These are phyloP conservation scores for Lipomyces chichibuensis DNA, from an alignment of 805 yeast species.

Conservation along the genomic window DNA sequence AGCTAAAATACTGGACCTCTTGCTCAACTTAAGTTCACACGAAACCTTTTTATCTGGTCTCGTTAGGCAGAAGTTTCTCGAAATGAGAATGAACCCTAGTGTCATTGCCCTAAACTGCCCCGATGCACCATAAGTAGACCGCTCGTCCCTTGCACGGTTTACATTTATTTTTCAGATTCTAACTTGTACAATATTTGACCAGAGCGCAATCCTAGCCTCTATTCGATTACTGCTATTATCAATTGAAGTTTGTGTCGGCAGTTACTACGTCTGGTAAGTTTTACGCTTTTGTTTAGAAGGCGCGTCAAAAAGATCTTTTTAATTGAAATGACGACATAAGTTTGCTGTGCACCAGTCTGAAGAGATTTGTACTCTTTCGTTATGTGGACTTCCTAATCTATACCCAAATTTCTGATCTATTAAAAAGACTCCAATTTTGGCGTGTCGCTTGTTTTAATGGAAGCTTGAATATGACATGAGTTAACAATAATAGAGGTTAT, in stretches of 20 bases:
- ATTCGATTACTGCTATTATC: background rate
- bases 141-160: background rate
- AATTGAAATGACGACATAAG: conserved; percentile 24
- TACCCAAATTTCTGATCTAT: conserved; percentile 36
- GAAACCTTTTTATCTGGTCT: background rate
- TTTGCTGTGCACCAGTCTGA: conserved; percentile 37
- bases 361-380: conserved; percentile 36
- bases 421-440: background rate
- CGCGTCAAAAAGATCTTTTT: background rate
- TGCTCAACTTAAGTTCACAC: background rate
- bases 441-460: background rate
- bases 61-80: background rate
- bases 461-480: background rate
- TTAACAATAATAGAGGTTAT: background rate
- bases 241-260: background rate
- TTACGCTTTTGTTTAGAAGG: background rate
- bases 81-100: background rate
- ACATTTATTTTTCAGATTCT: background rate
- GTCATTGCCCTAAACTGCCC: background rate
- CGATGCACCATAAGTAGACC: background rate
- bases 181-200: background rate
- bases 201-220: background rate
- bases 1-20: no score
- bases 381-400: conserved; percentile 31
- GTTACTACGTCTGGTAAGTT: background rate